Base-by-base conservation (phyloP, 2,329 filamentous ascomycete species). In the Curvularia lunata region DNA sequence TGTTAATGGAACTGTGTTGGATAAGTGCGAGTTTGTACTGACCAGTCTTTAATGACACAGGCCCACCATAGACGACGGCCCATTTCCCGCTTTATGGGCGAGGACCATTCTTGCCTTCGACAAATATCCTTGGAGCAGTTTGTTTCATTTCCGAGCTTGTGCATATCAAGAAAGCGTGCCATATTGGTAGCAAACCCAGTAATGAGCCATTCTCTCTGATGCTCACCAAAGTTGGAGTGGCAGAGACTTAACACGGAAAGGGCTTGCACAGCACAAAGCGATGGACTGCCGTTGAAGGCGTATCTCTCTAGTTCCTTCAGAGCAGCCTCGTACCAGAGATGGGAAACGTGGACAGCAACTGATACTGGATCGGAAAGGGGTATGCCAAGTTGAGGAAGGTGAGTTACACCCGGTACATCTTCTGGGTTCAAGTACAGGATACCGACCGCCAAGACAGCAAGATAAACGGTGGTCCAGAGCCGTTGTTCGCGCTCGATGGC, bases 11-110 rank as follows among this genome's bases (percentile, higher is more conserved):
- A n/a, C 0, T 19, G 7, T 3, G 16, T 3, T 13, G 16, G 13
- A 3, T 12, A 19, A 5, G 38, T 28, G 42, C n/a, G 19, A 4
- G 4, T 19, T n/a, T 18, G 19, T 23, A 55, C 48, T 38, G 41
- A 61, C 55, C 58, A 61, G 25, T 61, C 58, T 16, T 55, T 27
- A 19, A 61, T 61, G 19, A 61, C 58, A 28, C 58, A 61, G n/a
- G 58, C 34, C 58, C 58, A 61, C 58, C 58, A 61, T 6, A 61
- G 32, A 25, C 58, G 55, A 38, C 58, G 55, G 0, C 58, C 58
- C 25, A 61, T 27, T 18, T 61, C 58, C 1, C 58, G 41, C 32
- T 55, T 43, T 13, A 52, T 27, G 16, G 47, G 43, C 1, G 55
- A 46, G 6, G 55, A 58, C 58, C 58, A 61, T 30, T 61, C 58